phyloP scores from a whole-genome alignment of 148 eudicot species.

The Rhododendron molle region DNA sequence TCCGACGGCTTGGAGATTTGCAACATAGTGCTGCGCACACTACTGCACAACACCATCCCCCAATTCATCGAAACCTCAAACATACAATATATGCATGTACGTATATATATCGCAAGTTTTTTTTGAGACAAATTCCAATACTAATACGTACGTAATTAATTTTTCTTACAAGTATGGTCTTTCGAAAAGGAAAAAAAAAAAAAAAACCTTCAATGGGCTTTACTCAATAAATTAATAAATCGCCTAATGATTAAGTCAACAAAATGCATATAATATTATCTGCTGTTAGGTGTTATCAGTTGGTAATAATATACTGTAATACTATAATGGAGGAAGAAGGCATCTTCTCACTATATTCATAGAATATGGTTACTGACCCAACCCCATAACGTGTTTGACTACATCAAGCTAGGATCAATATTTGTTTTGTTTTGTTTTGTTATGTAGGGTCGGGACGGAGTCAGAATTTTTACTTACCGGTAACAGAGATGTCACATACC shows the following conservation, averaged over 20 bases:
- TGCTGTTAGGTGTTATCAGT: background rate
- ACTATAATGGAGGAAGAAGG: background rate
- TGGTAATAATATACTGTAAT: background rate
- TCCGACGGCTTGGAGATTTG: too few species aligned
- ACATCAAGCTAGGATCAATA: background rate
- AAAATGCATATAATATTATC: background rate
- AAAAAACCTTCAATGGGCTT: background rate
- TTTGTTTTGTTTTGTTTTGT: too few species aligned
- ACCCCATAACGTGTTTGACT: conserved; percentile 5
- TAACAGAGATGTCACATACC: too few species aligned
- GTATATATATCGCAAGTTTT: background rate
- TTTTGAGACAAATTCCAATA: background rate
- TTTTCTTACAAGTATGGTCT: background rate
- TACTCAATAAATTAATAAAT: background rate
- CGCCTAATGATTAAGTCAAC: background rate
- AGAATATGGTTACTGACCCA: background rate
- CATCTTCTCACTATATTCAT: background rate
- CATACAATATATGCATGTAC: background rate
- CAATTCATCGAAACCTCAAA: background rate
- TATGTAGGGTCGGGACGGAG: too few species aligned
- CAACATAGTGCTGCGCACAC: too few species aligned
- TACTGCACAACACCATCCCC: too few species aligned
- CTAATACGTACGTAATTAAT: background rate
- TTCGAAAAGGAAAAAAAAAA: background rate
- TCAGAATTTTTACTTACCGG: too few species aligned